Evolutionary conservation across 176 grass and related monocot genomes (phyloP), one percentile per base, ranked within the genome.

Genomic region (Stipa capillata): DNA sequence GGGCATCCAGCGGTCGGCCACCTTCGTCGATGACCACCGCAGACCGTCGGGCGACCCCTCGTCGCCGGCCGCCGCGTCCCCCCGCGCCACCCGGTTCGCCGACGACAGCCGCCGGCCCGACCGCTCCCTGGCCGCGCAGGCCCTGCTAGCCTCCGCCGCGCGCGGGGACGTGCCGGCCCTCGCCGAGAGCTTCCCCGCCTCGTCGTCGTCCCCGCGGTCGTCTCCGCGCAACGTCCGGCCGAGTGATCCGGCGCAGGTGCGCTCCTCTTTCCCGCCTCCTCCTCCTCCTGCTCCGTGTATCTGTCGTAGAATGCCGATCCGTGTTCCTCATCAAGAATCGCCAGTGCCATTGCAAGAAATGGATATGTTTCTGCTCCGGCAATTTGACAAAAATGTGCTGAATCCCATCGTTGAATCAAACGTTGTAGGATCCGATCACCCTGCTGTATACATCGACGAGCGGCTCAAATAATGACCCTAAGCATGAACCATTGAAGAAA

Each of bases 21-120:
- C 89, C 48, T 91, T 91, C 80, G 84, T 90, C 17, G 84, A 90
- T 75, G 84, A 90, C 75, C 63, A 83, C 80, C 84, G 84, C 14
- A 55, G 74, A 16, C 15, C 74, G 10, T 45, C 67, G 6, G 83
- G 66, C 66, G 73, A 82, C 80, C 42, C 80, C 59, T 3, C 63
- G 61, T 87, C 84, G 24, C 80, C 89, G 66, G 82, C 88, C 73
- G 51, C 64, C 36, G 80, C 85, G 53, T 86, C 84, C 68, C 80
- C 89, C 1, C 84, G 81, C 36, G 84, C 84, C 65, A 87, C 80
- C 1, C 80, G 88, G 0, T 82, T 86, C 39, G 47, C 89, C 14
- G 79, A 86, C 53, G 84, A 82, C 74, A 73, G 12, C 84, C 80
- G 69, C 76, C 89, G 76, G 18, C 79, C 79, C 41, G 83, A 85